Conservation (phyloP, 176 grass and related monocot species). For the Otatea glauca region DNA sequence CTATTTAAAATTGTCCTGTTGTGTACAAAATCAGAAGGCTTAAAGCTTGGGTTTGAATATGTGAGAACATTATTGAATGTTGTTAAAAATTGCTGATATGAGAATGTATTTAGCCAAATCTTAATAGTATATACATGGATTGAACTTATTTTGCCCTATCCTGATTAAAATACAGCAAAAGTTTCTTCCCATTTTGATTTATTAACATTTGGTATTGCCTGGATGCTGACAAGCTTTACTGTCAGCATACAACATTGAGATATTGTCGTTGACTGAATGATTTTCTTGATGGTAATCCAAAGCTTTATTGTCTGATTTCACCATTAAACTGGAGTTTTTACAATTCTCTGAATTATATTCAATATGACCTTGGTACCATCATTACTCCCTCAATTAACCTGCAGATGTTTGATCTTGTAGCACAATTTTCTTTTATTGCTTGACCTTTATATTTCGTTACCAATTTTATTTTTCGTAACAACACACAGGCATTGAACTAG, state of each 20-base stretch:
- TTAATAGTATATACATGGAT: neutral
- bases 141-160: neutral
- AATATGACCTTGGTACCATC: neutral
- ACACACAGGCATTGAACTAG: too few relatives aligned
- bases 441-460: too few relatives aligned
- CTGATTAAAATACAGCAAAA: neutral
- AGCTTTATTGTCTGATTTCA: neutral
- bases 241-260: too few relatives aligned
- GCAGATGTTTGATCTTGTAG: too few relatives aligned
- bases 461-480: too few relatives aligned
- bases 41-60: too few relatives aligned
- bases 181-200: neutral
- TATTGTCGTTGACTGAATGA: neutral
- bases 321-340: neutral
- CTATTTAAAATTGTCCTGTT: too few relatives aligned
- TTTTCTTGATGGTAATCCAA: neutral
- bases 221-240: too few relatives aligned
- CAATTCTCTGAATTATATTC: neutral
- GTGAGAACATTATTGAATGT: neutral
- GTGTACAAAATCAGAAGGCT: too few relatives aligned
- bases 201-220: neutral
- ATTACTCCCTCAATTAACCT: neutral
- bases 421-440: too few relatives aligned
- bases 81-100: constrained; percentile 1
- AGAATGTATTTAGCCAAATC: neutral